These are phyloP conservation scores for Trypanosomatidae sp. DNA, from an alignment of 208 protist genomes.

Conservation along the genomic window DNA sequence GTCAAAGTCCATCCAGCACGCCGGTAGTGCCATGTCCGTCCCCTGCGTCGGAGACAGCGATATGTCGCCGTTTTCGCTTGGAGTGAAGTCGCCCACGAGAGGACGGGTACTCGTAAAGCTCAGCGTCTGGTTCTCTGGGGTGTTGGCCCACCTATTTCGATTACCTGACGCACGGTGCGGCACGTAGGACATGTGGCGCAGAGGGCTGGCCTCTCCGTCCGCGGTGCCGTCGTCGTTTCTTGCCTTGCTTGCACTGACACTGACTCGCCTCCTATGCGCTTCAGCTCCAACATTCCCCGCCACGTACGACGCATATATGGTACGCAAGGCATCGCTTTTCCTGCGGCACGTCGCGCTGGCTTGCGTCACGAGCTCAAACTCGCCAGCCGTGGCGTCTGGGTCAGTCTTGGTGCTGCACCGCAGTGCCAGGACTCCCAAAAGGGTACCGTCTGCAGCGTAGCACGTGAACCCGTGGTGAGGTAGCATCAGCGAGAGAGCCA, in stretches of 20 bases:
- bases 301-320: conserved; percentile 42
- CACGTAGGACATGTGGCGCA: conserved; percentile 12
- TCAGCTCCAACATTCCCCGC: conserved; percentile 19
- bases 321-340: conserved; percentile 8
- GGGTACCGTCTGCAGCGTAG: conserved; percentile 37
- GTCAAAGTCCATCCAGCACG: conserved; percentile 78
- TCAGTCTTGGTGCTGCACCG: conserved; percentile 36
- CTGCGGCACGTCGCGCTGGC: conserved; percentile 12
- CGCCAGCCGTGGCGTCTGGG: conserved; percentile 14
- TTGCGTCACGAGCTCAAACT: conserved; percentile 36
- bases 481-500: conserved; percentile 26
- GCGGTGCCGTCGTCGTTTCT: conserved; percentile 1
- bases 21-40: conserved; percentile 7
- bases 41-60: not conserved
- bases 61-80: conserved; percentile 1
- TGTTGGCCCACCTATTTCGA: not conserved
- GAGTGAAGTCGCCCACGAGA: conserved; percentile 35
- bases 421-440: conserved; percentile 57
- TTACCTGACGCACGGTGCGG: conserved; percentile 1
- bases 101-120: conserved; percentile 37
- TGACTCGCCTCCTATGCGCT: not conserved
- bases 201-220: not conserved
- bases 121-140: conserved; percentile 20
- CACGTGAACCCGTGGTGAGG: conserved; percentile 78
- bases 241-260: not conserved